phyloP scores from a whole-genome alignment of 306 rosid genomes.

The Fragaria ananassa region DNA sequence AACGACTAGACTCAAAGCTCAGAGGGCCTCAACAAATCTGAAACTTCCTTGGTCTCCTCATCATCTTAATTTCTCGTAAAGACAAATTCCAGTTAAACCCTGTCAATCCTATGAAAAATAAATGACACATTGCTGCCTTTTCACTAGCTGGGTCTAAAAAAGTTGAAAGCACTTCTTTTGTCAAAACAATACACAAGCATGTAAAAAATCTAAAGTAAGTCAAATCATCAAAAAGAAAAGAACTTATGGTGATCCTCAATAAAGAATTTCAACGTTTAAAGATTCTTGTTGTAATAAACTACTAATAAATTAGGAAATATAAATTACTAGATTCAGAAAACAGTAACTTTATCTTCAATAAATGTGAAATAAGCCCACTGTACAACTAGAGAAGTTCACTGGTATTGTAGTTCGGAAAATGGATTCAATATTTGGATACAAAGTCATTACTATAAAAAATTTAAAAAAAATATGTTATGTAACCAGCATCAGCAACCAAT shows the following conservation, averaged over 20 bases:
- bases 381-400: not conserved
- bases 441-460: not conserved
- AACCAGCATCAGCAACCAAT: not conserved
- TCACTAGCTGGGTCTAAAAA: not conserved
- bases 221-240: not conserved
- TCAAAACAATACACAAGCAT: not conserved
- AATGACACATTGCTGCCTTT: not conserved
- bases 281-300: not conserved
- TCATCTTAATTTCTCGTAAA: not conserved
- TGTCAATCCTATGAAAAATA: not conserved
- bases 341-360: not conserved
- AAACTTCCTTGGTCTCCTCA: not conserved
- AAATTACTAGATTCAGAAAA: not conserved
- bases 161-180: not conserved
- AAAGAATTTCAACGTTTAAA: not conserved
- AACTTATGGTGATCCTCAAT: not conserved
- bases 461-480: not conserved
- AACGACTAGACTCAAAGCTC: not conserved
- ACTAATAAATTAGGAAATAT: not conserved
- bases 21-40: not conserved
- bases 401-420: not conserved
- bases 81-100: not conserved
- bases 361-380: not conserved
- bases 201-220: not conserved
- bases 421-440: not conserved